A percentile compares a stretch with the other conserved stretches of the same genome.
Evolutionary conservation across 768 basidiomycete species (phyloP).

Genomic region (Suillus decipiens): DNA sequence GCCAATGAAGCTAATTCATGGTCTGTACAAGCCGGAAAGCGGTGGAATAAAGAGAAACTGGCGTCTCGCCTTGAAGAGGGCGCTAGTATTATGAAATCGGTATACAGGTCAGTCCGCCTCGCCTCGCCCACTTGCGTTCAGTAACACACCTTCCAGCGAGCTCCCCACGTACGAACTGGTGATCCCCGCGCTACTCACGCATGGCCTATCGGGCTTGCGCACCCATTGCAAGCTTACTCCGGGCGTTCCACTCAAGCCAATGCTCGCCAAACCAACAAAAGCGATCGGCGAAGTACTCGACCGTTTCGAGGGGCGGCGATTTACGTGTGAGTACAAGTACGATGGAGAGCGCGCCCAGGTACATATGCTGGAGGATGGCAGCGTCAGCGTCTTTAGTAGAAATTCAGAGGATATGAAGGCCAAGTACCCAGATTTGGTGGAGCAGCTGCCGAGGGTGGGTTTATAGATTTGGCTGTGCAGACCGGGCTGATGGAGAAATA

Average conservation of each 20-base stretch:
- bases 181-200: slow-evolving; percentile 83
- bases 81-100: slow-evolving; percentile 76
- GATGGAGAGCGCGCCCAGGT: slow-evolving; percentile 98
- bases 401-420: slow-evolving; percentile 99
- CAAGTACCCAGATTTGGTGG: slow-evolving; percentile 98
- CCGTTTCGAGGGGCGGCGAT: slow-evolving; percentile 91
- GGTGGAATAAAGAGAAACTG: slow-evolving; percentile 74
- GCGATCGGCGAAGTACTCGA: slow-evolving; percentile 98
- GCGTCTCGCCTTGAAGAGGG: slow-evolving; percentile 74
- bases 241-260: slow-evolving; percentile 95
- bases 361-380: slow-evolving; percentile 81
- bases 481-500: slow-evolving; percentile 33
- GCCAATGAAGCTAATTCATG: slow-evolving; percentile 2
- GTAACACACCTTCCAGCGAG: slow-evolving; percentile 56
- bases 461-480: background rate
- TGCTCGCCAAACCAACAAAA: slow-evolving; percentile 99
- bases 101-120: slow-evolving; percentile 73
- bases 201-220: slow-evolving; percentile 69
- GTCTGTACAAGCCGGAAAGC: slow-evolving; percentile 59
- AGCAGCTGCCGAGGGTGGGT: slow-evolving; percentile 81
- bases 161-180: slow-evolving; percentile 91
- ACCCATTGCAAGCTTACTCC: slow-evolving; percentile 89
- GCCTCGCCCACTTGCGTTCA: background rate
- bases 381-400: slow-evolving; percentile 89
- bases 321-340: slow-evolving; percentile 99